phyloP scores from a whole-genome alignment of 495 filamentous ascomycete species.

The Penicillium silybi region DNA sequence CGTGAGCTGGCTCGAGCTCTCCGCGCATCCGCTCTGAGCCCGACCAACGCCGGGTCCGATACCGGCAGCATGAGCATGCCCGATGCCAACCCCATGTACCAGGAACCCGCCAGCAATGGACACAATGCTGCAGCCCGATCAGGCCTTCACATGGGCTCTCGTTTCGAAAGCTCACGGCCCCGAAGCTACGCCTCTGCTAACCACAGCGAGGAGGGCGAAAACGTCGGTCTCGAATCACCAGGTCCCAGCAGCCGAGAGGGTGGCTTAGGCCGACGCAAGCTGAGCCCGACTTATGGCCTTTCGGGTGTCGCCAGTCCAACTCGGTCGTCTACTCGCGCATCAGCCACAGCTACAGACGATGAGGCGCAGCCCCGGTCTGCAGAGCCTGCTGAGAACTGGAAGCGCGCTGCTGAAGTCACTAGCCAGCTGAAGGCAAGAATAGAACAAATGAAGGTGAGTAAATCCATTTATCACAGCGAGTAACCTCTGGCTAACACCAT shows the following conservation, averaged over 20 bases:
- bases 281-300: conserved; percentile 46
- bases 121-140: conserved; percentile 28
- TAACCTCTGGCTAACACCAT: neutral
- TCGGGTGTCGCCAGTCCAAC: conserved; percentile 58
- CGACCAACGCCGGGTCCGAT: conserved; percentile 32
- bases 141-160: conserved; percentile 34
- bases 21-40: conserved; percentile 41
- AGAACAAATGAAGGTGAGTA: conserved; percentile 75
- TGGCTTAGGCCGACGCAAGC: conserved; percentile 39
- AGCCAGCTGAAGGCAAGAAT: conserved; percentile 95
- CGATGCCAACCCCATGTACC: conserved; percentile 33
- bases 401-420: conserved; percentile 96
- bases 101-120: conserved; percentile 30
- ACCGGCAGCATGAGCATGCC: conserved; percentile 32
- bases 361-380: conserved; percentile 32
- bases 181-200: conserved; percentile 65
- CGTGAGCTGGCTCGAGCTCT: conserved; percentile 58
- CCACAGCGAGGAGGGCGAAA: conserved; percentile 82
- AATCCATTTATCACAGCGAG: neutral
- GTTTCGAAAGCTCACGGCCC: conserved; percentile 41
- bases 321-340: conserved; percentile 36
- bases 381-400: conserved; percentile 88
- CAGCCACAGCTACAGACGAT: conserved; percentile 34
- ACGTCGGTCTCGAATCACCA: conserved; percentile 47
- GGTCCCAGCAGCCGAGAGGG: conserved; percentile 29